Evolutionary conservation across 2,329 filamentous ascomycete genomes (phyloP).

Genomic region (Xylariaceae sp.): DNA sequence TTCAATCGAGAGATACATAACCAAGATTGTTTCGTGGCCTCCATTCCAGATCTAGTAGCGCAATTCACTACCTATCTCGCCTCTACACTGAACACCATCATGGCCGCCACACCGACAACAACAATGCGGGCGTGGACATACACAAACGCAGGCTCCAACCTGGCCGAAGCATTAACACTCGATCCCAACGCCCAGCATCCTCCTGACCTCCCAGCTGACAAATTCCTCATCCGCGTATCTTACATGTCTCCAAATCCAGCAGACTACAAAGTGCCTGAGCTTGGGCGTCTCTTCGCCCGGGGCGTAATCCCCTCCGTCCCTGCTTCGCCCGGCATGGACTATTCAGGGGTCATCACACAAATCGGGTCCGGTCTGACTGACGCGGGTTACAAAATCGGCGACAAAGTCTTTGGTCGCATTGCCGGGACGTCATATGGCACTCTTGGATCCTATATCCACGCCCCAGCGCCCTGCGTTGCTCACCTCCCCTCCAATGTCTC

Average conservation of each 20-base stretch:
- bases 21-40: too few relatives aligned
- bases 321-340: slow-evolving; percentile 48
- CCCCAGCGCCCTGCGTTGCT: slow-evolving; percentile 28
- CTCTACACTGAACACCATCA: not conserved
- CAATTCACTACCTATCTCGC: not conserved
- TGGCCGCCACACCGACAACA: not conserved
- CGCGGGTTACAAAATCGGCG: slow-evolving; percentile 32
- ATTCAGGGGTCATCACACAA: slow-evolving; percentile 40
- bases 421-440: slow-evolving; percentile 35
- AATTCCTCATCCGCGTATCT: slow-evolving; percentile 54
- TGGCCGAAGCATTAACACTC: slow-evolving; percentile 52
- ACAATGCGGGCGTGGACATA: slow-evolving; percentile 59
- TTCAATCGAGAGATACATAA: too few relatives aligned
- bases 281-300: slow-evolving; percentile 37
- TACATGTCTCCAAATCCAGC: slow-evolving; percentile 55
- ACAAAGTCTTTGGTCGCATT: slow-evolving; percentile 43
- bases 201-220: slow-evolving; percentile 35
- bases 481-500: slow-evolving; percentile 41
- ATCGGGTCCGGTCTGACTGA: slow-evolving; percentile 15
- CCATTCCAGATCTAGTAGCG: too few relatives aligned
- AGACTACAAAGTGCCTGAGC: slow-evolving; percentile 60
- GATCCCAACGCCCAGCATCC: slow-evolving; percentile 40
- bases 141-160: slow-evolving; percentile 37
- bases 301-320: slow-evolving; percentile 35
- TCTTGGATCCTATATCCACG: slow-evolving; percentile 38